phyloP scores from a whole-genome alignment of 306 rosid species.

The Erythrophleum fordii region DNA sequence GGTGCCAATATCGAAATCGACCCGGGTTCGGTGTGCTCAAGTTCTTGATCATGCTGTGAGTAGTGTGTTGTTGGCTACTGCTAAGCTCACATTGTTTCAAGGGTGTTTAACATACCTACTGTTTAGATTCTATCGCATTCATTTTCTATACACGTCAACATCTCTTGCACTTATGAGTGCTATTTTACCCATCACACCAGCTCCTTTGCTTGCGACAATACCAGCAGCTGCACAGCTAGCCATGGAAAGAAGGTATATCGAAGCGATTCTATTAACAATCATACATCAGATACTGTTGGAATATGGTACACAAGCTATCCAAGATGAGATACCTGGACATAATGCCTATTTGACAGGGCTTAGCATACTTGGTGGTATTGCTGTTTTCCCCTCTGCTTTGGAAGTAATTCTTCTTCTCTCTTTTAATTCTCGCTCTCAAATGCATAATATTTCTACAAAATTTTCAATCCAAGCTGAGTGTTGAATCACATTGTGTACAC shows the following conservation, averaged over 20 bases:
- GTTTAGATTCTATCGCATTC: constrained; percentile 48
- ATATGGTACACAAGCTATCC: constrained; percentile 44
- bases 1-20: constrained; percentile 46
- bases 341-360: constrained; percentile 51
- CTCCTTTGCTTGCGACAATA: constrained; percentile 37
- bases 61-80: constrained; percentile 47
- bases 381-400: constrained; percentile 45
- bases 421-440: background rate
- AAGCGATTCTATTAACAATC: constrained; percentile 41
- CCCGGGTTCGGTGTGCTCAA: constrained; percentile 42
- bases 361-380: constrained; percentile 53
- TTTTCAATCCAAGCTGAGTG: background rate
- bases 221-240: constrained; percentile 46
- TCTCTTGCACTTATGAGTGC: constrained; percentile 47
- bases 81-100: constrained; percentile 46
- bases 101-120: constrained; percentile 49
- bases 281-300: constrained; percentile 50
- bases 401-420: constrained; percentile 32
- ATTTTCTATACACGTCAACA: constrained; percentile 47
- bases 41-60: constrained; percentile 54
- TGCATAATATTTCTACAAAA: background rate
- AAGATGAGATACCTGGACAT: constrained; percentile 55
- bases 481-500: background rate
- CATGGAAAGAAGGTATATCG: constrained; percentile 45
- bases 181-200: constrained; percentile 39